Percentiles rank a stretch among this genome's conserved stretches.
phyloP scores from a whole-genome alignment of 192 early-diverging fungal species.

The Gryganskiella cystojenkinii region DNA sequence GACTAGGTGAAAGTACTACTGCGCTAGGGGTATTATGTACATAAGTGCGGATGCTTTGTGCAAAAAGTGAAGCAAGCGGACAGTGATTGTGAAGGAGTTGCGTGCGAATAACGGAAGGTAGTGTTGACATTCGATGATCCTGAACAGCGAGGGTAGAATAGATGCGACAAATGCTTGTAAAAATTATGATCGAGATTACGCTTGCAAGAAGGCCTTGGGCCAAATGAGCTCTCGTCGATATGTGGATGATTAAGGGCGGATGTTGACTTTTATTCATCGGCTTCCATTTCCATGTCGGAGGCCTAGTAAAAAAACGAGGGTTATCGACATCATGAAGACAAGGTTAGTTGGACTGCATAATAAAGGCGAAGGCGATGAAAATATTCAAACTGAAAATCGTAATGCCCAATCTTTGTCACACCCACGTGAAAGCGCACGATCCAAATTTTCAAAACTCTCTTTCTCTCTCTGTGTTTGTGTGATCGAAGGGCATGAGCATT shows the following conservation, averaged over 20 bases:
- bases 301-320: neutral
- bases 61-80: neutral
- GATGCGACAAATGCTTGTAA: too few relatives aligned
- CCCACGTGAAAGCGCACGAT: neutral
- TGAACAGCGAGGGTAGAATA: too few relatives aligned
- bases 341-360: neutral
- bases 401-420: too few relatives aligned
- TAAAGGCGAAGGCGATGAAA: neutral
- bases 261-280: neutral
- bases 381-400: too few relatives aligned
- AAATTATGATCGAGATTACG: neutral
- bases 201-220: neutral
- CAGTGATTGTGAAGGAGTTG: neutral
- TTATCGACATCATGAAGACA: constrained; percentile 1
- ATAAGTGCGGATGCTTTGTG: neutral
- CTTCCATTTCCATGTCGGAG: constrained; percentile 10
- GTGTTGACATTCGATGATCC: too few relatives aligned
- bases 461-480: too few relatives aligned
- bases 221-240: neutral
- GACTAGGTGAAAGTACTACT: too few relatives aligned
- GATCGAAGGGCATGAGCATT: constrained; percentile 29
- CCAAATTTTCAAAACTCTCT: neutral
- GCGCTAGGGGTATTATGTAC: constrained; percentile 10
- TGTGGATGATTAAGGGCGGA: neutral
- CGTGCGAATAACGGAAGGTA: neutral